Conservation (phyloP, 1,284 basidiomycete genomes). For the Meira miltonrushii region DNA sequence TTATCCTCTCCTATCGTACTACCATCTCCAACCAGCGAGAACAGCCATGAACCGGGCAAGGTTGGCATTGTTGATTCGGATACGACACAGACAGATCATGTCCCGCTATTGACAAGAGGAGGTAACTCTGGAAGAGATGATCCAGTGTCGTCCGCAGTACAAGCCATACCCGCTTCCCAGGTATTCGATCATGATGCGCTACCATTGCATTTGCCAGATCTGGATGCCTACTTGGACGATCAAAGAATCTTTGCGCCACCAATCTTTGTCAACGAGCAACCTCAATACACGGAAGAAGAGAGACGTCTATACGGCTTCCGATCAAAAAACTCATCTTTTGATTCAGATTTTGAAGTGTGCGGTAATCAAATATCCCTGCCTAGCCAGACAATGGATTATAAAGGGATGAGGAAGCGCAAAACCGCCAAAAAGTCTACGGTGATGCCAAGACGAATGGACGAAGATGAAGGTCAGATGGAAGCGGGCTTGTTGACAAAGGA, state of each 20-base stretch:
- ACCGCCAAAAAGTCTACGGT: too few species aligned
- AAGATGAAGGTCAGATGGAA: slow-evolving; percentile 9
- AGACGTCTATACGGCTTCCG: slow-evolving; percentile 27
- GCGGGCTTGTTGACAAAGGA: neutral
- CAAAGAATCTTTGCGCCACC: slow-evolving; percentile 27
- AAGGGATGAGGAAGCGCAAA: slow-evolving; percentile 1
- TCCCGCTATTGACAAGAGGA: neutral
- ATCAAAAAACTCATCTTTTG: neutral
- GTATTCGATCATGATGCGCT: slow-evolving; percentile 42
- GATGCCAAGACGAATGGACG: too few species aligned
- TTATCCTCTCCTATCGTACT: neutral
- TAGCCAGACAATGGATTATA: neutral
- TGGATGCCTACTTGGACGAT: slow-evolving; percentile 42
- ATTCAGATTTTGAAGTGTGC: neutral
- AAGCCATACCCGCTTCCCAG: slow-evolving; percentile 29
- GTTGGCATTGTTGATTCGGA: neutral
- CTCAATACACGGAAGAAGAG: slow-evolving; percentile 27
- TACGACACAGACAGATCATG: too few species aligned
- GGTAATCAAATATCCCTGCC: neutral
- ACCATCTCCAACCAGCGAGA: neutral
- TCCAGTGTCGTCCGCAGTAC: neutral
- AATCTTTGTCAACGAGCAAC: slow-evolving; percentile 21
- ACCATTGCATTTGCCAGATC: slow-evolving; percentile 49
- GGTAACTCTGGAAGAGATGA: neutral
- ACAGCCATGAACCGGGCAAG: neutral